Evolutionary conservation across 768 basidiomycete genomes (phyloP), one percentile per base, ranked within the genome.

Genomic region (Suillus clintonianus): DNA sequence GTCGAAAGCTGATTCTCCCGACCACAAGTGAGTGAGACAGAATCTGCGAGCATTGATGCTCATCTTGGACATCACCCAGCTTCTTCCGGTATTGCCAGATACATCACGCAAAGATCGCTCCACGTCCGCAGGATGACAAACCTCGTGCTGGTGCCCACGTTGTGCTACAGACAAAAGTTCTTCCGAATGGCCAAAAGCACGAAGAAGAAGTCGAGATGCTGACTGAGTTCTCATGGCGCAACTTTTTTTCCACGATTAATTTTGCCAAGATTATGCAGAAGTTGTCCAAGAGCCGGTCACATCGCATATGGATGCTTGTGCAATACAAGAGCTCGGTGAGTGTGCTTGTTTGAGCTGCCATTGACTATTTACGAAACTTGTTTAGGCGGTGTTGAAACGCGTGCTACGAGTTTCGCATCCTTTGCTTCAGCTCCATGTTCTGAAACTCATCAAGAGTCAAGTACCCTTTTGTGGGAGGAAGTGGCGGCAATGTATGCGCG

Each of bases 261-360:
- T 97, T 98, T 74, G 91, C 96, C 10, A 96, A 95, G 76, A 92
- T 99, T 66, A 91, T 99, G 88, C 97, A 99, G 74, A 98, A 99
- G 77, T 75, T 99, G 65, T 95, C 95, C 2, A 99, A 99, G 77
- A 90, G 91, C 67, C 88, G 95, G 42, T 93, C 93, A 2, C 95
- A 98, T 76, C 85, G 97, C 27, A 97, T 99, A 63, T 90, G 92
- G 82, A 92, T 99, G 86, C 83, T 99, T 58, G 94, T 96, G 9
- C 95, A 97, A 71, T 98, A 99, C 81, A 99, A 99, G 82, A 96
- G 94, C 73, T 97, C 96, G 39, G 96, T 97, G 68, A 71, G 90
- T 76, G 17, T 34, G 27, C n/a, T 24, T 48, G 47, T 43, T 61
- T 62, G 48, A 24, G 22, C 22, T 7, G n/a, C 22, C 60, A 11